Conservation (phyloP, 2,329 filamentous ascomycete species). For the Cladosporium sp. region DNA sequence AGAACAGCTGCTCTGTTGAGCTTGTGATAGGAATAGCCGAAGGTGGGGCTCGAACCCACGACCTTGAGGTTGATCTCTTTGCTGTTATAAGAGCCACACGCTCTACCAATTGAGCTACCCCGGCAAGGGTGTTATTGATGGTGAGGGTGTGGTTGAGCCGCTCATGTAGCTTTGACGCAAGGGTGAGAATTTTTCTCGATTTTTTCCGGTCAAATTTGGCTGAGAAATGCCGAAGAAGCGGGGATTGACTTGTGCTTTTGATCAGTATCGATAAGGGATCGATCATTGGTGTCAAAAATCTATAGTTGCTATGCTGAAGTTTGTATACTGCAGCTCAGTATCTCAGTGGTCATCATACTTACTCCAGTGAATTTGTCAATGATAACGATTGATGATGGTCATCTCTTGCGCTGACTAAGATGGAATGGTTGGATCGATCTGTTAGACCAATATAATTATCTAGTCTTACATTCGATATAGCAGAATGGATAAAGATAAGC, state of each 20-base stretch:
- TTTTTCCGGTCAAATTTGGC: slow-evolving; percentile 1
- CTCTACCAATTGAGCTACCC: slow-evolving; percentile 58
- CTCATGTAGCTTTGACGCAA: background rate
- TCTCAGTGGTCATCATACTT: background rate
- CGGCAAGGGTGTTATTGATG: slow-evolving; percentile 33
- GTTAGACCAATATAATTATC: too few relatives aligned
- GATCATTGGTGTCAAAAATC: background rate
- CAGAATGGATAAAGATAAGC: too few relatives aligned
- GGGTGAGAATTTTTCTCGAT: background rate
- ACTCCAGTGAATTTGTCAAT: too few relatives aligned
- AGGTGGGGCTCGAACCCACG: slow-evolving; percentile 11
- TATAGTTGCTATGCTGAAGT: background rate
- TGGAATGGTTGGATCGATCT: too few relatives aligned
- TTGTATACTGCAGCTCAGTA: background rate
- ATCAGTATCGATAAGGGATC: background rate
- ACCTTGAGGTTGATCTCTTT: slow-evolving; percentile 12
- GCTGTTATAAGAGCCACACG: slow-evolving; percentile 52
- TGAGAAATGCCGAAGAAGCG: background rate
- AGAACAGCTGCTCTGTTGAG: slow-evolving; percentile 8
- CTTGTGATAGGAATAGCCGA: slow-evolving; percentile 8
- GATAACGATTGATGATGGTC: too few relatives aligned
- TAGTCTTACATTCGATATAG: too few relatives aligned
- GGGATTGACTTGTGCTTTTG: background rate
- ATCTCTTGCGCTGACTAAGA: too few relatives aligned
- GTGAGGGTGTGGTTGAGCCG: background rate